Conservation (phyloP, 768 basidiomycete genomes). For the Asterophora parasitica region DNA sequence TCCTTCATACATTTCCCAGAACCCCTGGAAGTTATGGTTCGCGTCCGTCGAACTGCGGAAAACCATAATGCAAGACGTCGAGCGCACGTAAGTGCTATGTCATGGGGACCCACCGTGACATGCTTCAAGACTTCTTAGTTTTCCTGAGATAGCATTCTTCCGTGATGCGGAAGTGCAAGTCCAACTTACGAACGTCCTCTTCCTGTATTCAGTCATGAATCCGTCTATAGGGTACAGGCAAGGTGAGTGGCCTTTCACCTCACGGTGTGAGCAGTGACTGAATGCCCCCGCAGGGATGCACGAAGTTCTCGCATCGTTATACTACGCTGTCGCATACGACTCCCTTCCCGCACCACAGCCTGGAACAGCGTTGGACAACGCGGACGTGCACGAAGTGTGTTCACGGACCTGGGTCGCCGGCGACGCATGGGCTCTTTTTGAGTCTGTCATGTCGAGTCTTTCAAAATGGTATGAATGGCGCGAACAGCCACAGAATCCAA, state of each 20-base stretch:
- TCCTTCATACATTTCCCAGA: conserved; percentile 38
- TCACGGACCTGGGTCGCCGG: conserved; percentile 69
- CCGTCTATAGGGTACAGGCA: conserved; percentile 90
- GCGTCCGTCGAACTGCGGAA: conserved; percentile 82
- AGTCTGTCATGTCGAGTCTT: conserved; percentile 69
- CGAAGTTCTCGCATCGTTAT: conserved; percentile 86
- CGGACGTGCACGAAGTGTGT: conserved; percentile 54
- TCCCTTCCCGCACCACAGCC: conserved; percentile 40
- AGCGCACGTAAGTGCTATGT: conserved; percentile 70
- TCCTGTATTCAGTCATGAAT: conserved; percentile 75
- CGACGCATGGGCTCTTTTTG: conserved; percentile 85
- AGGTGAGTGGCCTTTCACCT: conserved; percentile 27
- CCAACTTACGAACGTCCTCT: conserved; percentile 82
- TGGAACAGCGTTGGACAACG: conserved; percentile 24
- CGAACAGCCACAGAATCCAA: conserved; percentile 30
- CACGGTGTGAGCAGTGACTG: background rate
- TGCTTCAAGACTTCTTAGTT: conserved; percentile 41
- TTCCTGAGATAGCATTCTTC: conserved; percentile 96
- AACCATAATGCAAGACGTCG: conserved; percentile 90
- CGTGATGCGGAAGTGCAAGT: conserved; percentile 68
- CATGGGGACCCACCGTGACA: conserved; percentile 4
- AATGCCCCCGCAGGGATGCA: conserved; percentile 75
- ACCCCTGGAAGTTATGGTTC: conserved; percentile 97
- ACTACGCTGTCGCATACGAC: conserved; percentile 81
- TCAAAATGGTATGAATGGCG: conserved; percentile 79